Percentiles rank a stretch among this genome's conserved stretches.
Evolutionary conservation across 306 rosid genomes (phyloP).

Genomic region (Astragalus glycyphyllos): DNA sequence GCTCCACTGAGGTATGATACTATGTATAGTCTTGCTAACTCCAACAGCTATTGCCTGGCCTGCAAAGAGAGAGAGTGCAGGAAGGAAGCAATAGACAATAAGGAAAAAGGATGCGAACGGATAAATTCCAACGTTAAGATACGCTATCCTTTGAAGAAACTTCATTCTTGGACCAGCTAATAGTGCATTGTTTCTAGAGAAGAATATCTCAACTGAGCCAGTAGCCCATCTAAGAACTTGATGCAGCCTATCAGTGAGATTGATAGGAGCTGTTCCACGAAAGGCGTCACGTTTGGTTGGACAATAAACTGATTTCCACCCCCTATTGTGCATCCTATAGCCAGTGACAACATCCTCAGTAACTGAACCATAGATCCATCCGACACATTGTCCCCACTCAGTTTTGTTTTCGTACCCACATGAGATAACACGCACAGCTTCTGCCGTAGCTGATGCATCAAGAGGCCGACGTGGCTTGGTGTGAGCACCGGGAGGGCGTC

Average conservation of each 20-base stretch:
- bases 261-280: constrained; percentile 96
- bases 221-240: constrained; percentile 99
- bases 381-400: constrained; percentile 95
- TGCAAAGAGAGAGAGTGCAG: constrained; percentile 93
- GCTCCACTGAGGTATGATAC: constrained; percentile 91
- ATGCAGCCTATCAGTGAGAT: constrained; percentile 92
- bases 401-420: constrained; percentile 99
- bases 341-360: constrained; percentile 99
- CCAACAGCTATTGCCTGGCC: constrained; percentile 97
- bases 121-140: constrained; percentile 93
- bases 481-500: constrained; percentile 91
- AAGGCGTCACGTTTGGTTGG: constrained; percentile 96
- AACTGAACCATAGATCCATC: constrained; percentile 98
- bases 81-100: constrained; percentile 94
- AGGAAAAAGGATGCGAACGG: constrained; percentile 95
- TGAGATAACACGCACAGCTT: constrained; percentile 92
- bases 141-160: constrained; percentile 81
- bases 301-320: constrained; percentile 96
- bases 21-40: constrained; percentile 87
- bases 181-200: constrained; percentile 92
- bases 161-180: constrained; percentile 89
- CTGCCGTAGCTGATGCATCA: constrained; percentile 93
- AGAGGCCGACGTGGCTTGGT: constrained; percentile 82
- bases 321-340: constrained; percentile 95
- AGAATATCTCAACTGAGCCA: constrained; percentile 95